Evolutionary conservation across 352 stramenopile species (phyloP).

Genomic region (Pythium apleroticum): DNA sequence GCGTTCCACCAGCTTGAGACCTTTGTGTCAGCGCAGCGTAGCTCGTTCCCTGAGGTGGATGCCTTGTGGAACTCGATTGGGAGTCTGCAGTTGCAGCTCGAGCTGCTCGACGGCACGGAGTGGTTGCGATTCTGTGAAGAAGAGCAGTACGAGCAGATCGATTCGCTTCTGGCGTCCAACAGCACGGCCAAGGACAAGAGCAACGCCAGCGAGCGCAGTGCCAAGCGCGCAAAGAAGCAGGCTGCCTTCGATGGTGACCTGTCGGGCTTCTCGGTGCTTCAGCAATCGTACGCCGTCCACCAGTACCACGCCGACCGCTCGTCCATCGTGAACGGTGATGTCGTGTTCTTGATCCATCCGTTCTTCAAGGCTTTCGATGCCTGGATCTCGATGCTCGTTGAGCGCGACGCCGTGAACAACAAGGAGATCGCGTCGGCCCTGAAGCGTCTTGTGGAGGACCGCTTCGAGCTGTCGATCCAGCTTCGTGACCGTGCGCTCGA

Average conservation of each 20-base stretch:
- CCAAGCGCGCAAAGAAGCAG: constrained; percentile 30
- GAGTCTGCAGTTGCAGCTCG: constrained; percentile 40
- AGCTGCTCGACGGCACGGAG: constrained; percentile 57
- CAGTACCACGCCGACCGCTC: constrained; percentile 71
- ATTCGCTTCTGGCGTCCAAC: constrained; percentile 32
- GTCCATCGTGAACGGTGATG: constrained; percentile 60
- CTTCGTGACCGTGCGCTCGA: constrained; percentile 52
- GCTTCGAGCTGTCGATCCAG: constrained; percentile 81
- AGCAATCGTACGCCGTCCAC: constrained; percentile 85
- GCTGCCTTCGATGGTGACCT: constrained; percentile 35
- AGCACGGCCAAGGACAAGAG: constrained; percentile 3
- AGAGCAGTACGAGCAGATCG: constrained; percentile 59
- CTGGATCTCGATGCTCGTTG: constrained; percentile 17
- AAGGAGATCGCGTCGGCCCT: constrained; percentile 27
- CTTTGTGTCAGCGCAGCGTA: constrained; percentile 21
- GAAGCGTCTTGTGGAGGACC: constrained; percentile 49
- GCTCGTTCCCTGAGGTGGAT: constrained; percentile 30
- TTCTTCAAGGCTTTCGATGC: constrained; percentile 62
- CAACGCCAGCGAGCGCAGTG: constrained; percentile 10
- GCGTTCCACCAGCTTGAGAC: constrained; percentile 37
- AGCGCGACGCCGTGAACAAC: constrained; percentile 23
- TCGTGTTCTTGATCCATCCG: constrained; percentile 72
- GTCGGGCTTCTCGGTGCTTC: constrained; percentile 57
- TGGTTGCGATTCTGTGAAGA: constrained; percentile 75
- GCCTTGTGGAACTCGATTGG: constrained; percentile 41